A percentile compares a stretch with the other conserved stretches of the same genome.
Evolutionary conservation across 495 filamentous ascomycete species (phyloP).

Genomic region (Penicillium argentinense): DNA sequence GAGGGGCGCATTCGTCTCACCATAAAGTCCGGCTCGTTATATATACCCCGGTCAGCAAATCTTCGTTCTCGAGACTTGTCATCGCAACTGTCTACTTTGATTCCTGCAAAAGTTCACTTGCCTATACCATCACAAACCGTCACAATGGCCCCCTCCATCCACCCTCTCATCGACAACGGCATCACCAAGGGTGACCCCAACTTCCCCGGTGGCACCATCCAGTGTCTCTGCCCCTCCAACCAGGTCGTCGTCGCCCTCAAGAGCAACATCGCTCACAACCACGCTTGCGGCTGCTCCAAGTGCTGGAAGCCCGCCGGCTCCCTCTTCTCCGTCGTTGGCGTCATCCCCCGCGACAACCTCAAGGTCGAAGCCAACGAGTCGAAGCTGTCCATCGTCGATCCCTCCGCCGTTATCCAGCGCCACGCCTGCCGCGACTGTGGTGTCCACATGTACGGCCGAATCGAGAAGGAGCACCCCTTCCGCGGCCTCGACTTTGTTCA

Average conservation of each 20-base stretch:
- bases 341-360: slow-evolving; percentile 48
- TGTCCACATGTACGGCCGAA: slow-evolving; percentile 57
- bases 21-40: no score
- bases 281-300: slow-evolving; percentile 65
- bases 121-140: slow-evolving; percentile 1
- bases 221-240: slow-evolving; percentile 51
- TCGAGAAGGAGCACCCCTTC: slow-evolving; percentile 61
- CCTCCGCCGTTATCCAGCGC: slow-evolving; percentile 53
- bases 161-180: slow-evolving; percentile 60
- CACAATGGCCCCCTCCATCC: slow-evolving; percentile 44
- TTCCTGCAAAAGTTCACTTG: no score
- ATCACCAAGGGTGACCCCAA: slow-evolving; percentile 41
- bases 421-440: slow-evolving; percentile 57
- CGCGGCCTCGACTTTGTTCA: slow-evolving; percentile 64
- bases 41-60: not conserved
- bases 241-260: slow-evolving; percentile 52
- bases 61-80: not conserved
- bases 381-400: slow-evolving; percentile 55
- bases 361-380: slow-evolving; percentile 48
- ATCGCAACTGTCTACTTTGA: no score
- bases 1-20: no score
- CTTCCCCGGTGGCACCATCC: slow-evolving; percentile 54
- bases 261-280: slow-evolving; percentile 60
- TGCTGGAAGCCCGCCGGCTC: slow-evolving; percentile 61
- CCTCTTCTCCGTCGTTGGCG: slow-evolving; percentile 60